Conservation (phyloP, 148 eudicot genomes). For the Agrostemma githago region DNA sequence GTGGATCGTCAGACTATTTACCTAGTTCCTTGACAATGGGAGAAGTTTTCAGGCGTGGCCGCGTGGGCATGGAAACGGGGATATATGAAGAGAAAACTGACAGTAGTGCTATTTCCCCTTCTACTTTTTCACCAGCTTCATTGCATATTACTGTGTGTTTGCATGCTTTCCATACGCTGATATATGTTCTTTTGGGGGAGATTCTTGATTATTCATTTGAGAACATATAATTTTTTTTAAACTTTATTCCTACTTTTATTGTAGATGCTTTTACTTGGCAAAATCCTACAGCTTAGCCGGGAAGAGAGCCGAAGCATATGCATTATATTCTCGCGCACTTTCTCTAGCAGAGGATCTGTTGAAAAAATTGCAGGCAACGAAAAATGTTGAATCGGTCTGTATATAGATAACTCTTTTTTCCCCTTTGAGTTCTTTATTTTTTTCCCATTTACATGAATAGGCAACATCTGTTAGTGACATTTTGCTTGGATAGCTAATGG, state of each 20-base stretch:
- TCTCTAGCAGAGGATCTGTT: constrained; percentile 64
- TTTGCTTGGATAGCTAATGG: neutral
- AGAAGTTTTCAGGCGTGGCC: neutral
- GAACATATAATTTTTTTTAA: neutral
- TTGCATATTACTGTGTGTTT: neutral
- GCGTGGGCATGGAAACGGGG: neutral
- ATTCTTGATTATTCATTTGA: neutral
- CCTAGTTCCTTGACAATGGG: neutral
- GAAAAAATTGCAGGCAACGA: constrained; percentile 40
- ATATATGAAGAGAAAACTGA: neutral
- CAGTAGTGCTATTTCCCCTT: neutral
- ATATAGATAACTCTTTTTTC: constrained; percentile 3
- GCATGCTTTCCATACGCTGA: neutral
- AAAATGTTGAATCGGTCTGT: constrained; percentile 56
- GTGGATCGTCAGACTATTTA: neutral
- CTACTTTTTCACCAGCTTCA: neutral
- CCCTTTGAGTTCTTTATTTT: neutral
- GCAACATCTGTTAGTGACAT: neutral
- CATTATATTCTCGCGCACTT: constrained; percentile 65
- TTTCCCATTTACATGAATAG: neutral
- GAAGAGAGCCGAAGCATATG: constrained; percentile 90
- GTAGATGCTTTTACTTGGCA: constrained; percentile 93
- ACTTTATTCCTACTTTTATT: constrained; percentile 9
- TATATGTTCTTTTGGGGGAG: neutral
- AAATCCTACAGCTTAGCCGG: constrained; percentile 90